phyloP scores from a whole-genome alignment of 176 grass and related monocot species.

The Oryza meyeriana region DNA sequence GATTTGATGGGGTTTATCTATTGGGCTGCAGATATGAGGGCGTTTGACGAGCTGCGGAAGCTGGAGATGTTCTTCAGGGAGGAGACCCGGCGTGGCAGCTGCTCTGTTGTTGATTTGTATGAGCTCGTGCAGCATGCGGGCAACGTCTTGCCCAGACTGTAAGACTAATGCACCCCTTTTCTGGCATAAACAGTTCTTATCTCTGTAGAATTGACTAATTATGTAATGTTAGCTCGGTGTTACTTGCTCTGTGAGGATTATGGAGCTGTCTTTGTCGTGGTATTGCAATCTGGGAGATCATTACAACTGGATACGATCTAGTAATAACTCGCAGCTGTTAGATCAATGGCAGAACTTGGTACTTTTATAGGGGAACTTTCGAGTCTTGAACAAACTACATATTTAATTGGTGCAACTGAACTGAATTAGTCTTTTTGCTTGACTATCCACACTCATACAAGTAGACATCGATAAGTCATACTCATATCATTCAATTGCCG shows the following conservation, averaged over 20 bases:
- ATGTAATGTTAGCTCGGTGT: neutral
- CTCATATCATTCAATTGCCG: neutral
- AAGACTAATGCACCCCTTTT: conserved; percentile 31
- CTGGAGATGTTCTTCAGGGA: conserved; percentile 99
- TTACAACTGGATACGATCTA: neutral
- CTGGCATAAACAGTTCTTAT: neutral
- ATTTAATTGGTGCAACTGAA: neutral
- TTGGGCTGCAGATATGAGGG: conserved; percentile 73
- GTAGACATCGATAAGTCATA: neutral
- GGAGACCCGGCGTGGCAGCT: conserved; percentile 72
- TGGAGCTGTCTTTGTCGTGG: neutral
- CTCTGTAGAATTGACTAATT: neutral
- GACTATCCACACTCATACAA: neutral
- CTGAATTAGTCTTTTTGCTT: neutral
- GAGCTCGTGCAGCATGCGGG: conserved; percentile 97
- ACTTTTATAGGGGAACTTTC: neutral
- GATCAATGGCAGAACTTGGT: neutral
- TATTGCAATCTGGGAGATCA: neutral
- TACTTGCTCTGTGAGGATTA: neutral
- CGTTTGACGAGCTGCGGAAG: conserved; percentile 93
- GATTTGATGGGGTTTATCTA: conserved; percentile 31
- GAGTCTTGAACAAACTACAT: neutral
- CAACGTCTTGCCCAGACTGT: conserved; percentile 95
- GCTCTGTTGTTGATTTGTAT: conserved; percentile 84
- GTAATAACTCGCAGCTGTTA: neutral